Conservation (phyloP, 1,284 basidiomycete genomes). For the Tilletia indica region DNA sequence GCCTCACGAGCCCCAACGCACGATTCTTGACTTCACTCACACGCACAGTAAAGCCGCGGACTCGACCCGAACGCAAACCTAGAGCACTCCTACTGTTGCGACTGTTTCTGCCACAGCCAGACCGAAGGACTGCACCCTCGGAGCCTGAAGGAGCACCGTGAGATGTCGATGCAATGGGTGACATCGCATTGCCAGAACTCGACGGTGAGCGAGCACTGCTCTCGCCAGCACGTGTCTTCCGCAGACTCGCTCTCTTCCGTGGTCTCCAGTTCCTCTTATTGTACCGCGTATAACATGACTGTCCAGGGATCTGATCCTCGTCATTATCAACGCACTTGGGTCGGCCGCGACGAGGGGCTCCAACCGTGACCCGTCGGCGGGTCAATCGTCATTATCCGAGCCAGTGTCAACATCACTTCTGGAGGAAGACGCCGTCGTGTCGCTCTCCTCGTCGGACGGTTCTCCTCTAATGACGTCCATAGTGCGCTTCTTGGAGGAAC, state of each 20-base stretch:
- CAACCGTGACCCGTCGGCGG: neutral
- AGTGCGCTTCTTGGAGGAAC: too few species aligned
- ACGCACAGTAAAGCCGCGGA: neutral
- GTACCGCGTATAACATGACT: too few species aligned
- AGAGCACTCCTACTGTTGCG: neutral
- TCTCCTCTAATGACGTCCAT: too few species aligned
- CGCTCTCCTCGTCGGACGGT: neutral
- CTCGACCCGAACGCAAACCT: neutral
- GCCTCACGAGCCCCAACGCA: neutral
- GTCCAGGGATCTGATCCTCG: neutral
- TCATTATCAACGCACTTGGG: neutral
- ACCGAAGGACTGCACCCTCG: too few species aligned
- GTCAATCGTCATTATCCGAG: neutral
- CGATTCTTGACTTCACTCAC: neutral
- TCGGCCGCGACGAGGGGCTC: neutral
- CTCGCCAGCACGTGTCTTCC: too few species aligned
- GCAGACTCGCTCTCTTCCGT: too few species aligned
- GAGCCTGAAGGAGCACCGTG: too few species aligned
- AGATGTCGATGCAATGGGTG: too few species aligned
- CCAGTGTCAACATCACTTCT: neutral
- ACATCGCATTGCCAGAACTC: too few species aligned
- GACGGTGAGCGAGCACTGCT: too few species aligned
- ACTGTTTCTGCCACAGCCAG: neutral
- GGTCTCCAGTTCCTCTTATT: too few species aligned
- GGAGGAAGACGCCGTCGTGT: neutral